A percentile compares a stretch with the other conserved stretches of the same genome.
Conservation (phyloP, 2,329 filamentous ascomycete genomes). For the Plenodomus lindquistii region DNA sequence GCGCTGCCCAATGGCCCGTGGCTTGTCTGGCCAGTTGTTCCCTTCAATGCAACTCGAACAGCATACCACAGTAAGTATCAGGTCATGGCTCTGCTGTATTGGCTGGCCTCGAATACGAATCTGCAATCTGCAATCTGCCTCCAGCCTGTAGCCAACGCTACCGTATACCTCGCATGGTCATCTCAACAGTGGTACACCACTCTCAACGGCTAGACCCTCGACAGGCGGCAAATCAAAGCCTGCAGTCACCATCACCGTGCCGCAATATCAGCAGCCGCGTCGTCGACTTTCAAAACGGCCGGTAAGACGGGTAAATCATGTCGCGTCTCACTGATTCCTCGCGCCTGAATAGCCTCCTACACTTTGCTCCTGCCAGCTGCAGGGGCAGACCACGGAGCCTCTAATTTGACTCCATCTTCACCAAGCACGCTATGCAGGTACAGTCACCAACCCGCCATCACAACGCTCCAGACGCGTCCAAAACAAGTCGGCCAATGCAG, state of each 20-base stretch:
- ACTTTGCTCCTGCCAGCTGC: constrained; percentile 7
- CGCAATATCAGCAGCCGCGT: constrained; percentile 2
- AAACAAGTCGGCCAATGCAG: neutral
- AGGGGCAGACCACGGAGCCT: constrained; percentile 9
- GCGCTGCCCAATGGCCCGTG: too few relatives aligned
- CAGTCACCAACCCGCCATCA: constrained; percentile 2
- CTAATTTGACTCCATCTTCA: constrained; percentile 9
- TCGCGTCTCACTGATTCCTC: constrained; percentile 7
- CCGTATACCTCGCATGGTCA: too few relatives aligned
- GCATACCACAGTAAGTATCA: too few relatives aligned
- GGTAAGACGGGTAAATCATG: constrained; percentile 12
- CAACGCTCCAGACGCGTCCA: neutral
- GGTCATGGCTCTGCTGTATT: too few relatives aligned
- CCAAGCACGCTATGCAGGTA: constrained; percentile 17
- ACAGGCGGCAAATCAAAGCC: constrained; percentile 1
- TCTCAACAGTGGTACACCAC: too few relatives aligned
- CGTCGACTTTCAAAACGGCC: constrained; percentile 1
- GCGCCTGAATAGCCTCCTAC: constrained; percentile 4
- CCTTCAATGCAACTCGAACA: neutral
- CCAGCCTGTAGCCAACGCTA: too few relatives aligned
- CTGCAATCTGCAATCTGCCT: too few relatives aligned
- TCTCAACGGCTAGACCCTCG: too few relatives aligned
- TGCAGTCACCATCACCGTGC: constrained; percentile 8
- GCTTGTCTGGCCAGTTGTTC: too few relatives aligned
- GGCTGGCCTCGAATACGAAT: too few relatives aligned